Evolutionary conservation across 2,329 filamentous ascomycete genomes (phyloP).

Genomic region (Trichoderma sp.): DNA sequence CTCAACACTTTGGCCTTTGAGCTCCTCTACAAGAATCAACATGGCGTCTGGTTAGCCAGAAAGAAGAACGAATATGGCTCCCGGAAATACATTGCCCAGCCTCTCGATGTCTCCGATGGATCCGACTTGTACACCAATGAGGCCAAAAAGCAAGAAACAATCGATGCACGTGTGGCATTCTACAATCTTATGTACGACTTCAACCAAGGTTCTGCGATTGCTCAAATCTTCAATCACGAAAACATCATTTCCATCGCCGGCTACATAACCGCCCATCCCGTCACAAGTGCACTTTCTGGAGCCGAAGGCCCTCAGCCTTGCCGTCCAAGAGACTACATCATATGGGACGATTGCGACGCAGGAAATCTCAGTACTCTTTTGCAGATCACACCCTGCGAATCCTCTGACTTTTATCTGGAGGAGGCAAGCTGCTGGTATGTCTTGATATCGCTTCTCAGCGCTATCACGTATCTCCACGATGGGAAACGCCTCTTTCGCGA

Average conservation of each 20-base stretch:
- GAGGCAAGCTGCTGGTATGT: constrained; percentile 58
- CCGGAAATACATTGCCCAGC: constrained; percentile 35
- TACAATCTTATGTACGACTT: constrained; percentile 28
- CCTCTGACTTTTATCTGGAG: constrained; percentile 39
- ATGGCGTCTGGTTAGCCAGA: constrained; percentile 34
- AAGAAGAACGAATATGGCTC: constrained; percentile 29
- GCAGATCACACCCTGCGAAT: constrained; percentile 24
- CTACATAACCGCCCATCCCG: constrained; percentile 29
- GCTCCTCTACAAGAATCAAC: constrained; percentile 30
- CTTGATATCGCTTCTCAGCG: constrained; percentile 44
- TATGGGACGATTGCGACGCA: constrained; percentile 54
- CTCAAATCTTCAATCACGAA: constrained; percentile 46
- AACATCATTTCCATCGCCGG: constrained; percentile 47
- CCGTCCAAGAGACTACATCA: constrained; percentile 33
- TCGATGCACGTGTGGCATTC: constrained; percentile 24
- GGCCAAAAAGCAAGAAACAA: constrained; percentile 19
- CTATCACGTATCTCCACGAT: constrained; percentile 52
- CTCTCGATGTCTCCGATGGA: constrained; percentile 20
- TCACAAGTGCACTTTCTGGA: constrained; percentile 17
- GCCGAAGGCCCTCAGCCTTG: constrained; percentile 3
- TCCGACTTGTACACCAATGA: neutral
- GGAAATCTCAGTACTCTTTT: constrained; percentile 47
- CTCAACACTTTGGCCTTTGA: constrained; percentile 23
- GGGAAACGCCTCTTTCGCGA: constrained; percentile 35
- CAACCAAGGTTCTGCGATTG: constrained; percentile 31